Conservation (phyloP, 2,329 filamentous ascomycete genomes). For the Microsporum canis region DNA sequence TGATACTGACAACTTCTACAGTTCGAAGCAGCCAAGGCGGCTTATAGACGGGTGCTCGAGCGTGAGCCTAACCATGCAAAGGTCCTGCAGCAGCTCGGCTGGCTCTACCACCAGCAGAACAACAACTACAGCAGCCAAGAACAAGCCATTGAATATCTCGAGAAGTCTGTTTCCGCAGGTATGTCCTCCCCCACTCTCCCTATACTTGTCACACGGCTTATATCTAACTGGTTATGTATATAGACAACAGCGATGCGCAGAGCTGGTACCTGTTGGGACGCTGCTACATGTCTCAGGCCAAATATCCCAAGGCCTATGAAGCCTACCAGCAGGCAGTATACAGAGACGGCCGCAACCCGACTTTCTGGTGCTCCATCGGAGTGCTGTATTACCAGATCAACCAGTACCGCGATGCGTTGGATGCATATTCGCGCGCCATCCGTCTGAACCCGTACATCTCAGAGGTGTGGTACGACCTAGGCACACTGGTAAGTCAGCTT, state of each 20-base stretch:
- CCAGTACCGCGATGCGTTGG: conserved; percentile 93
- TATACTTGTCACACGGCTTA: neutral
- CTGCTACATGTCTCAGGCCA: conserved; percentile 99
- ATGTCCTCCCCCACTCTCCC: conserved; percentile 29
- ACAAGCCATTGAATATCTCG: conserved; percentile 89
- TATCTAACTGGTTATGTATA: conserved; percentile 2
- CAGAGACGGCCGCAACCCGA: conserved; percentile 91
- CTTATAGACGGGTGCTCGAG: conserved; percentile 86
- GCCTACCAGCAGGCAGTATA: conserved; percentile 98
- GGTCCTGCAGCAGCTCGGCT: conserved; percentile 92
- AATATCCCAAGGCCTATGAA: conserved; percentile 97
- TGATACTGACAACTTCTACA: conserved; percentile 34
- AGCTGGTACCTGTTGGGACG: conserved; percentile 97
- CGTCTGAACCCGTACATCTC: conserved; percentile 96
- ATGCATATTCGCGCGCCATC: conserved; percentile 94
- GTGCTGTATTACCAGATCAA: conserved; percentile 99
- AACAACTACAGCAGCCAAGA: conserved; percentile 85
- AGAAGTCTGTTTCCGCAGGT: conserved; percentile 92
- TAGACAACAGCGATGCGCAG: conserved; percentile 88
- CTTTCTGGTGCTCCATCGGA: conserved; percentile 99
- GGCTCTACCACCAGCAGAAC: conserved; percentile 95
- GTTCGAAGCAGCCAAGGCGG: conserved; percentile 87
- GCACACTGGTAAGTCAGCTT: conserved; percentile 66
- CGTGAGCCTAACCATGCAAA: conserved; percentile 94
- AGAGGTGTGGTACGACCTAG: conserved; percentile 97